phyloP scores from a whole-genome alignment of 495 filamentous ascomycete genomes.

The Pyronema omphalodes region DNA sequence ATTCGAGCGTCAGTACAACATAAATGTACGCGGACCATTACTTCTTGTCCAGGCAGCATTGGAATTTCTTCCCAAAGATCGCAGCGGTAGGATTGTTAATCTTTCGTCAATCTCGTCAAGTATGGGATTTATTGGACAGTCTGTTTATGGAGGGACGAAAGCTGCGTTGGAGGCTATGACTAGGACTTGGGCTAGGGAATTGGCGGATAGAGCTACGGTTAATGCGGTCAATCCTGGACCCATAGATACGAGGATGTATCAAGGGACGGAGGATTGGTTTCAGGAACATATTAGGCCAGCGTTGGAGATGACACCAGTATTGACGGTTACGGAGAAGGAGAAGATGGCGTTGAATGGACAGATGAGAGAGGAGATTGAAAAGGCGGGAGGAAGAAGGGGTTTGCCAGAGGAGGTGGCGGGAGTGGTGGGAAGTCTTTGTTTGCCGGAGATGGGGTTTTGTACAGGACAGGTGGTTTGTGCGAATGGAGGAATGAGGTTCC shows the following conservation, averaged over 20 bases:
- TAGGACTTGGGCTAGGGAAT: conserved; percentile 66
- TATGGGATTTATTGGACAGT: conserved; percentile 50
- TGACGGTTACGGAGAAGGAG: conserved; percentile 28
- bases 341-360: conserved; percentile 43
- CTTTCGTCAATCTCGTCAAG: conserved; percentile 51
- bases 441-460: conserved; percentile 52
- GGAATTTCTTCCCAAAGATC: conserved; percentile 52
- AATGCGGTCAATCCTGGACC: conserved; percentile 83
- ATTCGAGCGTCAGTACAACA: conserved; percentile 48
- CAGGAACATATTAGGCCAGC: conserved; percentile 36
- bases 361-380: conserved; percentile 37
- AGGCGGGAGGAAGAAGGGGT: conserved; percentile 50
- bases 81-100: conserved; percentile 64
- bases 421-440: conserved; percentile 68
- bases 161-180: conserved; percentile 87
- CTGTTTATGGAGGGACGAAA: conserved; percentile 76
- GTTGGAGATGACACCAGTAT: conserved; percentile 50
- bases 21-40: conserved; percentile 78
- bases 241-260: conserved; percentile 59
- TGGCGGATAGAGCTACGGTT: conserved; percentile 59
- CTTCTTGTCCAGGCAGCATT: conserved; percentile 54
- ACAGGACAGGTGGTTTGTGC: conserved; percentile 74
- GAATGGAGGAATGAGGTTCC: conserved; percentile 54
- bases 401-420: conserved; percentile 66
- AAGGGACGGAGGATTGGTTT: conserved; percentile 25